A percentile compares a stretch with the other conserved stretches of the same genome.
These are phyloP conservation scores for Nakazawaea pomicola DNA, from an alignment of 805 yeast species.

Conservation along the genomic window DNA sequence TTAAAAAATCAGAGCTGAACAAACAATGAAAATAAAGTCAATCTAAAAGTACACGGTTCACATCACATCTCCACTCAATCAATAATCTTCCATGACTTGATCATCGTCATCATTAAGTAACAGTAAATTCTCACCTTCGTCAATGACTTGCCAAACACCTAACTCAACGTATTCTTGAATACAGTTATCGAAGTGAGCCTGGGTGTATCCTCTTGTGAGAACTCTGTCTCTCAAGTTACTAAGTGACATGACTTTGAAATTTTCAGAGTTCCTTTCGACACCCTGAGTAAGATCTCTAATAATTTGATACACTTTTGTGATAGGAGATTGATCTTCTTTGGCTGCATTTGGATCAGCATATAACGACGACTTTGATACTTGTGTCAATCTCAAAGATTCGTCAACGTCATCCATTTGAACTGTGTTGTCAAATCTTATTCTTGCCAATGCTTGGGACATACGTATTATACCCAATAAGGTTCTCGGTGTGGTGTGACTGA, in stretches of 20 bases:
- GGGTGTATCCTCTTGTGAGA: slow-evolving; percentile 79
- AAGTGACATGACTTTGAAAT: slow-evolving; percentile 33
- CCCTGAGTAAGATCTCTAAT: slow-evolving; percentile 53
- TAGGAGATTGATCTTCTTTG: slow-evolving; percentile 53
- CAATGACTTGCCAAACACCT: slow-evolving; percentile 72
- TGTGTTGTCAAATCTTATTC: slow-evolving; percentile 70
- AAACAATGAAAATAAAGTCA: background rate
- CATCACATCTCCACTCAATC: background rate
- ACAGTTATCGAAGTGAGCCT: slow-evolving; percentile 71
- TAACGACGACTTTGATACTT: slow-evolving; percentile 83
- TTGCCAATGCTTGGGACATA: slow-evolving; percentile 90
- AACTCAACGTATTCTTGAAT: slow-evolving; percentile 66
- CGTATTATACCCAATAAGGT: slow-evolving; percentile 87
- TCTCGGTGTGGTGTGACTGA: slow-evolving; percentile 93
- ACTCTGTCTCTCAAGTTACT: slow-evolving; percentile 55
- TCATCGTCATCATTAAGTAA: slow-evolving; percentile 42
- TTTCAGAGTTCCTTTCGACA: slow-evolving; percentile 30
- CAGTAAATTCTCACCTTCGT: slow-evolving; percentile 62
- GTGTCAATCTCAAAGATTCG: slow-evolving; percentile 84
- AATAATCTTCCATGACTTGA: slow-evolving; percentile 7
- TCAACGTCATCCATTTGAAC: slow-evolving; percentile 85
- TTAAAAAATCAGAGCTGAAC: background rate
- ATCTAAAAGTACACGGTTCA: slow-evolving; percentile 19
- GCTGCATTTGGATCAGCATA: slow-evolving; percentile 45
- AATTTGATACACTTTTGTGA: slow-evolving; percentile 67